Conservation (phyloP, 805 yeast species). For the Cyberlindnera saturnus region DNA sequence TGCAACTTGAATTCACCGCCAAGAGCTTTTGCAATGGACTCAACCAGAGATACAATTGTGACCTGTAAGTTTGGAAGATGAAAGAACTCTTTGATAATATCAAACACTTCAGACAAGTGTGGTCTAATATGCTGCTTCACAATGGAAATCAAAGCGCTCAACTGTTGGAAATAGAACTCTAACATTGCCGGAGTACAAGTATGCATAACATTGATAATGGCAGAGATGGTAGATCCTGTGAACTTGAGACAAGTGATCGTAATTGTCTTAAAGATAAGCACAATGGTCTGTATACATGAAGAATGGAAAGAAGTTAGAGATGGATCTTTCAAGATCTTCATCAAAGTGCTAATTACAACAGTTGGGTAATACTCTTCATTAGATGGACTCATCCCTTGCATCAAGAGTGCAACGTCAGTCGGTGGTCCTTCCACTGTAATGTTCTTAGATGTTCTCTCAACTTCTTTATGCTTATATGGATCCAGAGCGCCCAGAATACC, state of each 20-base stretch:
- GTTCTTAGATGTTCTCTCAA: slow-evolving; percentile 62
- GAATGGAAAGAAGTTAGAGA: slow-evolving; percentile 84
- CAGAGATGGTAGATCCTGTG: slow-evolving; percentile 82
- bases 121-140: slow-evolving; percentile 90
- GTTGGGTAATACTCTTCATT: slow-evolving; percentile 92
- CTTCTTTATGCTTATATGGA: slow-evolving; percentile 91
- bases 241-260: slow-evolving; percentile 89
- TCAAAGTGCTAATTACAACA: slow-evolving; percentile 79
- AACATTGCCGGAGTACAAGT: slow-evolving; percentile 72
- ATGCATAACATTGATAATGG: slow-evolving; percentile 78
- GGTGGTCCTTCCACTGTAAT: slow-evolving; percentile 72
- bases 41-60: slow-evolving; percentile 74
- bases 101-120: slow-evolving; percentile 68
- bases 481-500: slow-evolving; percentile 96
- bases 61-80: slow-evolving; percentile 57
- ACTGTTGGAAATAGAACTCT: slow-evolving; percentile 84
- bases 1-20: slow-evolving; percentile 90
- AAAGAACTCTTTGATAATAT: slow-evolving; percentile 71
- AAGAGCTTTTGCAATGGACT: slow-evolving; percentile 76
- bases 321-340: slow-evolving; percentile 79
- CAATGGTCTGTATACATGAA: slow-evolving; percentile 88
- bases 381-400: slow-evolving; percentile 93
- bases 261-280: slow-evolving; percentile 82
- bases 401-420: slow-evolving; percentile 79
- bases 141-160: slow-evolving; percentile 70